Evolutionary conservation across 805 yeast genomes (phyloP), one percentile per base, ranked within the genome.

Genomic region (Sugiyamaella floridensis): DNA sequence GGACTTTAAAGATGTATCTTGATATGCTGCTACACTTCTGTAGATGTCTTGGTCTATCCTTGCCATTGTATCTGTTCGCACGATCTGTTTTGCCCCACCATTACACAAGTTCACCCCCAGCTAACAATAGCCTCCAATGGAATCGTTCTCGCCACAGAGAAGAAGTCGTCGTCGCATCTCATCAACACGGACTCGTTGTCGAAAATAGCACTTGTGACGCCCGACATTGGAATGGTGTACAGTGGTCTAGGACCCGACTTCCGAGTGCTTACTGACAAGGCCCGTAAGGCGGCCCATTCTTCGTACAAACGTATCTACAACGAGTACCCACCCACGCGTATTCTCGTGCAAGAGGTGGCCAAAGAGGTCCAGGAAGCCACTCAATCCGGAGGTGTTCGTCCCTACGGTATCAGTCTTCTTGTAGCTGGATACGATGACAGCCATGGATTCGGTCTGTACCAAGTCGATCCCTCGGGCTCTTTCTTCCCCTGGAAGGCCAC

Each of bases 401-500:
- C 99, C n/a, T 93, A 83, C 68, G 99, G 99, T 55, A 97, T 95
- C 19, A 88, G 97, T 10, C 74, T 93, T 53, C 75, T 93, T 52
- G 89, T 93, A 16, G 99, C 97, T 9, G 99, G 99, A 19, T 80
- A 88, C 67, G 98, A 93, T 67, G 89, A 85, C 40, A 76, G 76
- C 54, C 81, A 78, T 61, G 82, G 82, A 28, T 90, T 80, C 70
- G 86, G 86, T 66, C 76, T 93, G 55, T 93, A 93, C 70, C 99
- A 93, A 72, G 95, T 93, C 47, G 99, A 93, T 72, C 99, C 99
- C 4, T 86, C 96, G 2, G 99, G 99, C 9, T 83, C 97, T 42
- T 93, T 85, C 69, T 93, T 88, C 78, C 98, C 99, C 9, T 93
- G 99, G 99, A 93, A 92, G 71, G 99, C 99, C 40, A 92, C 99